These are phyloP conservation scores for Funneliformis mosseae DNA, from an alignment of 192 early-diverging fungal species.

Conservation along the genomic window DNA sequence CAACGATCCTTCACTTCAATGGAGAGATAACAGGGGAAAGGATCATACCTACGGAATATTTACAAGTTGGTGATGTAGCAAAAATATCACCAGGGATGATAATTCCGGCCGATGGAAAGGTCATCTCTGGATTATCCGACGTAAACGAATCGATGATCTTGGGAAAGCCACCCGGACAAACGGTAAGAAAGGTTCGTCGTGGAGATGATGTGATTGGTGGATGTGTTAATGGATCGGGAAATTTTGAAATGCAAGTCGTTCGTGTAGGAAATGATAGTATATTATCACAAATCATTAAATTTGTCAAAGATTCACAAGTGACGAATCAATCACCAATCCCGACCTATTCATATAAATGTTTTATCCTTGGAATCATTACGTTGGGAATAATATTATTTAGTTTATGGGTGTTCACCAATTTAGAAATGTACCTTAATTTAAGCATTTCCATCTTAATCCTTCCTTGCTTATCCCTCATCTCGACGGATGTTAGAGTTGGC, in stretches of 20 bases:
- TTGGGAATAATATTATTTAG: conserved; percentile 74
- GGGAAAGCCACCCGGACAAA: conserved; percentile 73
- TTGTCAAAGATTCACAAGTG: conserved; percentile 88
- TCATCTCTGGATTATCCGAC: conserved; percentile 71
- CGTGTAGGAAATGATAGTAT: conserved; percentile 91
- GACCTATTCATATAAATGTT: conserved; percentile 82
- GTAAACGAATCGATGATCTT: conserved; percentile 96
- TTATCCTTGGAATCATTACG: conserved; percentile 84
- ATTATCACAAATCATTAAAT: conserved; percentile 86
- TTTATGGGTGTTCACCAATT: conserved; percentile 59
- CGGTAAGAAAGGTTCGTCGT: conserved; percentile 59
- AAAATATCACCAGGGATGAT: conserved; percentile 91
- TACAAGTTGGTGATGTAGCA: conserved; percentile 82
- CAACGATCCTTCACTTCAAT: conserved; percentile 57
- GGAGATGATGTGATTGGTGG: conserved; percentile 83
- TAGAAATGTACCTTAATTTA: conserved; percentile 48
- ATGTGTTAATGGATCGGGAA: conserved; percentile 88
- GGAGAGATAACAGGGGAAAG: conserved; percentile 58
- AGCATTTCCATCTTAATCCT: conserved; percentile 95
- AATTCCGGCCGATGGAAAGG: conserved; percentile 85
- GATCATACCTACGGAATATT: conserved; percentile 80
- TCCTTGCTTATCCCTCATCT: conserved; percentile 95
- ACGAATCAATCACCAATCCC: conserved; percentile 94
- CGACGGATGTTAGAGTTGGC: conserved; percentile 97
- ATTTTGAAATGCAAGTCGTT: conserved; percentile 79